phyloP scores from a whole-genome alignment of 345 rosid species.

The Turritis glabra region DNA sequence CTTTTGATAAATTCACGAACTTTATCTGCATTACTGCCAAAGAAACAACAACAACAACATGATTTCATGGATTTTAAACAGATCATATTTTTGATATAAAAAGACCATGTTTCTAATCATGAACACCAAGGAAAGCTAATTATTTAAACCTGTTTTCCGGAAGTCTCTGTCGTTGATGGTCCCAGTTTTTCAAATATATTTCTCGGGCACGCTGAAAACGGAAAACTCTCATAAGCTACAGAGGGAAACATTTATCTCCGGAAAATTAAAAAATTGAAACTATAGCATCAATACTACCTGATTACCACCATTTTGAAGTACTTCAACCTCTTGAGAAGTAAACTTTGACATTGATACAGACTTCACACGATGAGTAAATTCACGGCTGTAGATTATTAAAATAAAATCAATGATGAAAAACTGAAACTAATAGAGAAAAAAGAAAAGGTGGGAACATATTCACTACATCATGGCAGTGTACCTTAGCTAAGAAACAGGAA shows the following conservation, averaged over 20 bases:
- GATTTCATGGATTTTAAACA: constrained; percentile 9
- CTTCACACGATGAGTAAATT: constrained; percentile 97
- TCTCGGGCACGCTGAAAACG: constrained; percentile 89
- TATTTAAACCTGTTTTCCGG: constrained; percentile 74
- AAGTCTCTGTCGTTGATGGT: constrained; percentile 79
- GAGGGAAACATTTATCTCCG: constrained; percentile 24
- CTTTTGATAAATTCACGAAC: constrained; percentile 86
- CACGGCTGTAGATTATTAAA: constrained; percentile 65
- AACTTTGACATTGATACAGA: constrained; percentile 98
- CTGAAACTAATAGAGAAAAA: constrained; percentile 10
- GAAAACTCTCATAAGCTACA: constrained; percentile 22
- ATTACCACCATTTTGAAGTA: constrained; percentile 96
- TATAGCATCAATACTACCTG: constrained; percentile 54
- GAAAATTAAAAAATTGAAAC: not conserved
- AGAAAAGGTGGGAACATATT: constrained; percentile 6
- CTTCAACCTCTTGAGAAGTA: constrained; percentile 93
- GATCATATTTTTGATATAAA: not conserved
- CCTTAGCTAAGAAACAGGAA: not conserved
- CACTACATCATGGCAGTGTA: constrained; percentile 8
- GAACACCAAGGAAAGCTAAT: constrained; percentile 19
- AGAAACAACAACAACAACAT: constrained; percentile 29
- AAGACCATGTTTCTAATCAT: not conserved
- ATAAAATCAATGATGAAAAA: constrained; percentile 9
- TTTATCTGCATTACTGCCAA: constrained; percentile 66
- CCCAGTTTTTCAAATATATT: constrained; percentile 80